Base-by-base conservation (phyloP, 73 alveolate genomes). In the Paramecium tetraurelia region DNA sequence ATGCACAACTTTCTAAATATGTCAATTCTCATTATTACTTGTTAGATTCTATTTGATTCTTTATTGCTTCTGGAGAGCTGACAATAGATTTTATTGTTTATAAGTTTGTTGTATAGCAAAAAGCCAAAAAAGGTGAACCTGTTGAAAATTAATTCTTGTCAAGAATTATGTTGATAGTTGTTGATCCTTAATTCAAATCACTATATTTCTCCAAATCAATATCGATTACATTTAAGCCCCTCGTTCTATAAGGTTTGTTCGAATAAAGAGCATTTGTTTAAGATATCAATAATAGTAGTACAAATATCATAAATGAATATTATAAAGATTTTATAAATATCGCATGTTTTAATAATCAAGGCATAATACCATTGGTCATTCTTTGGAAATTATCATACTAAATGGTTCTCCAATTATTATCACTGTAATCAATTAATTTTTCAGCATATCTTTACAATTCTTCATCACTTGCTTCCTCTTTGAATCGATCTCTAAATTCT, bases 401-500 rank as follows among this genome's bases (percentile, higher is more conserved):
- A 46, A 50, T 89, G 4, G 94, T 89, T 89, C 94, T 89, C 94
- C 94, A 89, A 89, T 89, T 89, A 89, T 89, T 83, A 14, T 31
- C 58, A 71, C 94, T 89, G 41, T 89, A 77, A 40, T 89, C 57
- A 27, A 89, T 72, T 14, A 89, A 59, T 41, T 36, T 89, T 1
- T 89, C 87, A 40, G 48, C 94, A 50, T 89, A 89, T 83, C 33
- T 70, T 22, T 63, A 83, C 1, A 89, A 68, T 68, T 70, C 21
- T 6, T 87, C 75, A 69, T 69, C 86, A 40, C 12, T 40, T n/a
- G 77, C 77, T 2, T 89, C 77, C 33, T 89, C 92, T 58, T 89
- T 58, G 27, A 89, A 89, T 10, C 94, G 59, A 14, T 89, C 94
- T 43, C 85, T 63, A 38, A 89, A 89, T 46, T 58, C 89, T 50